Evolutionary conservation across 768 basidiomycete species (phyloP), one percentile per base, ranked within the genome.

Genomic region (Terana coerulea): DNA sequence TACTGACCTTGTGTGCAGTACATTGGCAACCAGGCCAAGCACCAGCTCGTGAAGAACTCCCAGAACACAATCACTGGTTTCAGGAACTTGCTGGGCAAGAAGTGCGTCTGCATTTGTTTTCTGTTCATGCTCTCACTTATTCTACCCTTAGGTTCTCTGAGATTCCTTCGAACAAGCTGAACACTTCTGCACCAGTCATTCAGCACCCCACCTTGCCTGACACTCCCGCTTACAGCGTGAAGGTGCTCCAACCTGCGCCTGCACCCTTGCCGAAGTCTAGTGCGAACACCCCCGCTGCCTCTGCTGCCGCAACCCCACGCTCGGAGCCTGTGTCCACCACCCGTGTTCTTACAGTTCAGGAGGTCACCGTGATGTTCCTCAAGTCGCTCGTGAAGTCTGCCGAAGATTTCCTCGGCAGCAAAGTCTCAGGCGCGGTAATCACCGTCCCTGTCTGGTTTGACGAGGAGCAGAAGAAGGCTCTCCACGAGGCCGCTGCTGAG

Each of bases 41-140:
- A 83, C 3, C 97, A 98, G 64, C 84, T 98, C 33, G 91, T 98
- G 12, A 97, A 97, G 72, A 98, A 99, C 68, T 73, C 88, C 0
- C 77, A 85, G 61, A 98, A 99, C 67, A 95, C 95, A 15, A 94
- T 98, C 61, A 83, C 82, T n/a, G 91, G 88, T 1, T 98, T 98
- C 76, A 79, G 95, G 22, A 93, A 97, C 66, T 74, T 98, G 7
- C 74, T 99, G 24, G 95, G 95, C 49, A 91, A 93, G 76, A 93
- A 84, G 88, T 95, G 52, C 24, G 81, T 70, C n/a, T 24, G 12
- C 17, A 5, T 11, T 17, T 25, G 4, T 28, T 12, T 21, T 47
- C 42, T 5, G 30, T 25, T 30, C 29, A 25, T 25, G 39, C 25
- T 37, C 31, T 31, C 7, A 1, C 29, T 34, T 22, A 25, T 31